Evolutionary conservation across 2,329 filamentous ascomycete species (phyloP).

Genomic region (Monilinia polystroma): DNA sequence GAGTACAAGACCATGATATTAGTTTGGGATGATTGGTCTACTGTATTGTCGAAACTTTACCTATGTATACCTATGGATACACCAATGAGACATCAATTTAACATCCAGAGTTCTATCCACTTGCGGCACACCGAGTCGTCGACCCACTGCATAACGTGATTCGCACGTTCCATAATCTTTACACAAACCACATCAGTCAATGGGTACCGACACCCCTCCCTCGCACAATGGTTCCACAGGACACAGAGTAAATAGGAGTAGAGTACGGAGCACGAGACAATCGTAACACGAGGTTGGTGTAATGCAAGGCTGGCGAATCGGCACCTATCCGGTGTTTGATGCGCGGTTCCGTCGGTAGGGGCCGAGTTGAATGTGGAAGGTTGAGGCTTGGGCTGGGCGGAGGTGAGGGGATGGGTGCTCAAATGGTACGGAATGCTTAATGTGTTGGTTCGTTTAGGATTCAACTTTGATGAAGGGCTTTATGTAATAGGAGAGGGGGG

Average conservation of each 20-base stretch:
- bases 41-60: neutral
- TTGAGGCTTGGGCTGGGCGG: too few species aligned
- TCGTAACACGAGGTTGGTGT: neutral
- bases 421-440: too few species aligned
- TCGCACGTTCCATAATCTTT: neutral
- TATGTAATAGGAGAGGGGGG: too few species aligned
- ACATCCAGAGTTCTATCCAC: neutral
- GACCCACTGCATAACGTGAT: neutral
- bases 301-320: neutral
- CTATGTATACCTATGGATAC: conserved; percentile 10
- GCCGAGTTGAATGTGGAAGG: neutral
- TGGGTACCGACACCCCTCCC: too few species aligned
- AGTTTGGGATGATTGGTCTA: neutral
- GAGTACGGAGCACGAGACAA: too few species aligned
- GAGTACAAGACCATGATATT: neutral
- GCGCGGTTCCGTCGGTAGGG: neutral
- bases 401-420: too few species aligned
- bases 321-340: neutral
- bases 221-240: too few species aligned
- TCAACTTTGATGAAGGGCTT: too few species aligned
- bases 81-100: neutral
- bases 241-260: too few species aligned
- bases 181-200: too few species aligned
- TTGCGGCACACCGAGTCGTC: neutral
- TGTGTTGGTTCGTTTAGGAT: too few species aligned